Evolutionary conservation across 2,329 filamentous ascomycete genomes (phyloP).

Genomic region (Colletotrichum higginsianum): DNA sequence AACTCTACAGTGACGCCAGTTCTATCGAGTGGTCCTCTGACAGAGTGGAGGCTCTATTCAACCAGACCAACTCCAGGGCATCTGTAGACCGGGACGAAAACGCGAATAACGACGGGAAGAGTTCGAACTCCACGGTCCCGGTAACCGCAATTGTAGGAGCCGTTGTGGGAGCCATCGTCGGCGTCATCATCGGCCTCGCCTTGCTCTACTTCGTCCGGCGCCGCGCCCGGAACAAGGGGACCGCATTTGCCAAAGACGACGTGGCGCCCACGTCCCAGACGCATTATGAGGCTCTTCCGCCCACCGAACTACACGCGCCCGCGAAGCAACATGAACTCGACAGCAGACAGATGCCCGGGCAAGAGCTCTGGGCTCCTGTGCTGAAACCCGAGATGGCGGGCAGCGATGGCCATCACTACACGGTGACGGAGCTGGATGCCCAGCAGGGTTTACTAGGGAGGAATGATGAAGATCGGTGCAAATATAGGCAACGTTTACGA

Average conservation of each 20-base stretch:
- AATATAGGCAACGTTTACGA: neutral
- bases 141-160: conserved; percentile 18
- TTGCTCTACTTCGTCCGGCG: conserved; percentile 12
- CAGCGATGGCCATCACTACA: conserved; percentile 9
- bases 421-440: conserved; percentile 21
- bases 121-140: neutral
- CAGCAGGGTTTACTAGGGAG: neutral
- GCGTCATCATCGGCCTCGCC: neutral
- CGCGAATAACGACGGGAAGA: neutral
- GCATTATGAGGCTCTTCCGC: conserved; percentile 10
- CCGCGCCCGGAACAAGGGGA: neutral
- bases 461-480: neutral
- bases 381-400: conserved; percentile 3
- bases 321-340: neutral
- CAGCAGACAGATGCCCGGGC: neutral
- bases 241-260: neutral
- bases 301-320: neutral
- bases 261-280: neutral
- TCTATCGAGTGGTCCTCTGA: conserved; percentile 33
- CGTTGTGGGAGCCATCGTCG: conserved; percentile 22
- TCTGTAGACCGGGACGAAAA: neutral
- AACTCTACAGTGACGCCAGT: neutral
- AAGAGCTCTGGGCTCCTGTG: conserved; percentile 4
- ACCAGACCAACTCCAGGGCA: neutral
- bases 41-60: conserved; percentile 21